Evolutionary conservation across 768 basidiomycete species (phyloP), one percentile per base, ranked within the genome.

Genomic region (Xerocomellus amylosporus): DNA sequence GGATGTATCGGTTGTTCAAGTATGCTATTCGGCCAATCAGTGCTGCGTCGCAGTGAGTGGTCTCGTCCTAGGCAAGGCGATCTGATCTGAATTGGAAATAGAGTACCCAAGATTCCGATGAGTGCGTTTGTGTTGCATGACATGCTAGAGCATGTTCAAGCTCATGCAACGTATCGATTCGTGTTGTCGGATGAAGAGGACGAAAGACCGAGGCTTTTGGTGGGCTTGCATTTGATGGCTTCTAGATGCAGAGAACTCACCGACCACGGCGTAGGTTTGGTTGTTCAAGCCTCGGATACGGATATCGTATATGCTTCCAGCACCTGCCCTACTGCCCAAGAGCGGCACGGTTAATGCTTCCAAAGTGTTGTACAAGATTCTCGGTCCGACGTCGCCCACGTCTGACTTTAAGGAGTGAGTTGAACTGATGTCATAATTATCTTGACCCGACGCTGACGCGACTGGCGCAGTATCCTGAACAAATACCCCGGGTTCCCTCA

Each of bases 81-180:
- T 28, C 31, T 22, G 8, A 49, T n/a, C 24, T 46, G 34, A 56
- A 41, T 40, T 14, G 19, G 1, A 8, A 37, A 49, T 53, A 78
- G 79, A 46, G 66, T 69, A 0, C 63, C 71, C 3, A 70, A 71
- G 49, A 71, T 79, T 26, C 90, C 91, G 0, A 75, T 95, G 26
- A 90, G 90, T 2, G 89, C 91, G n/a, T 96, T 91, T 71, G 80
- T 98, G 30, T 82, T 93, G 13, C 85, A 92, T 56, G 93, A 97
- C 63, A 90, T 98, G 90, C 80, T 81, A 28, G 96, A 96, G 66
- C 87, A 90, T 49, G 88, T 92, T 5, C 87, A 89, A 50, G 93
- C 95, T 2, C 95, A 98, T 66, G 93, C 94, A 1, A 88, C 89
- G 0, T 93, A 98, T 71, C 88, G 94, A 10, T 98, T 98, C 64